phyloP scores from a whole-genome alignment of 352 stramenopile genomes.

The Pythium oligandrum region DNA sequence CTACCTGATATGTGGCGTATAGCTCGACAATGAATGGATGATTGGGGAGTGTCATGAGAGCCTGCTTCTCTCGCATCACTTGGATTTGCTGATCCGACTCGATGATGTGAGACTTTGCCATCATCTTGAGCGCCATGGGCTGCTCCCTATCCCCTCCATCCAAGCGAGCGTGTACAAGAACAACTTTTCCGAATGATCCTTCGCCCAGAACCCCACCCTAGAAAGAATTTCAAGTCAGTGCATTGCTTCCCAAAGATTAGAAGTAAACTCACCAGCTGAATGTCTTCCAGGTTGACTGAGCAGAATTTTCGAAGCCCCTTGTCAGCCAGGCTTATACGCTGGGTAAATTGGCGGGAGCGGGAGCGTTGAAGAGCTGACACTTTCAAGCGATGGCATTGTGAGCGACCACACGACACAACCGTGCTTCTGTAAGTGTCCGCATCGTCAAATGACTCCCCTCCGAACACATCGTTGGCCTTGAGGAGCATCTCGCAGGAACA shows the following conservation, averaged over 20 bases:
- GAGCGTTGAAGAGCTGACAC: conserved; percentile 44
- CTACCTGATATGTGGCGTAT: conserved; percentile 82
- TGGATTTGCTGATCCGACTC: conserved; percentile 91
- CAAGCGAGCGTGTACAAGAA: conserved; percentile 78
- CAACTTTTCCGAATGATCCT: conserved; percentile 95
- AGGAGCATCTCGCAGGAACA: conserved; percentile 42
- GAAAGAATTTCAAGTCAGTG: not conserved
- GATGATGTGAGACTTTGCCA: conserved; percentile 92
- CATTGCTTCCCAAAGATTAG: not conserved
- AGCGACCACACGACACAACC: conserved; percentile 54
- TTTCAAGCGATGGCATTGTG: conserved; percentile 62
- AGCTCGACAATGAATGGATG: conserved; percentile 92
- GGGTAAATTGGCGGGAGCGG: conserved; percentile 53
- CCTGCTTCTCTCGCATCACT: conserved; percentile 90
- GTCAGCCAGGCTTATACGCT: conserved; percentile 49
- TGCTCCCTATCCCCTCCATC: conserved; percentile 43
- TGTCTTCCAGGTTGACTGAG: conserved; percentile 53
- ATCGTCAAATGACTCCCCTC: conserved; percentile 54
- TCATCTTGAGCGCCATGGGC: conserved; percentile 89
- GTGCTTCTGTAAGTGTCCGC: conserved; percentile 44
- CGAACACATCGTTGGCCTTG: conserved; percentile 76
- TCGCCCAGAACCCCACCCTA: conserved; percentile 89
- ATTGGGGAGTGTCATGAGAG: conserved; percentile 83
- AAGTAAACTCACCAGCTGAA: conserved; percentile 42
- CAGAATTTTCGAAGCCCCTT: conserved; percentile 43